Conservation (phyloP, 345 rosid genomes). For the Hibiscus tridactylites region DNA sequence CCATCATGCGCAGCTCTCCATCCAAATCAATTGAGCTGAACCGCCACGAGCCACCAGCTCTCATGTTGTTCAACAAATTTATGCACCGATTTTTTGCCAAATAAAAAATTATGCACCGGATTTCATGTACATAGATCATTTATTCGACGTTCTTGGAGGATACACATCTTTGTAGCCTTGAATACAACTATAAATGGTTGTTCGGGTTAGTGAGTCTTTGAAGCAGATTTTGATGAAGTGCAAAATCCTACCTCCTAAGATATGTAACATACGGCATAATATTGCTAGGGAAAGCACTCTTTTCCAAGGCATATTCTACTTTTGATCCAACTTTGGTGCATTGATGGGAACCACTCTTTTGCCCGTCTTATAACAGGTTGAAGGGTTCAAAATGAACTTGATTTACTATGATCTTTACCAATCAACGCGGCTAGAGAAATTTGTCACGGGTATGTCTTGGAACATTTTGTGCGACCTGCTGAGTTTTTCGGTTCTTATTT, state of each 20-base stretch:
- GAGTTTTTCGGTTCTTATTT: background rate
- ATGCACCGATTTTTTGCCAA: too few relatives aligned
- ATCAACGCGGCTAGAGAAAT: conserved; percentile 88
- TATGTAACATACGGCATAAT: background rate
- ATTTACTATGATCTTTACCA: conserved; percentile 91
- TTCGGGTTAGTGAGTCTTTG: background rate
- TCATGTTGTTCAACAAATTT: too few relatives aligned
- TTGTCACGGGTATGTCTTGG: conserved; percentile 57
- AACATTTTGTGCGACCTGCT: background rate
- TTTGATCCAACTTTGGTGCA: background rate
- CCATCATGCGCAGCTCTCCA: too few relatives aligned
- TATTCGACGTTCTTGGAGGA: background rate
- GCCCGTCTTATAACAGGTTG: conserved; percentile 39
- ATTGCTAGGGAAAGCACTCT: background rate
- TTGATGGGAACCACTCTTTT: background rate
- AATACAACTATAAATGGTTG: background rate
- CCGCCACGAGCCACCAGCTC: too few relatives aligned
- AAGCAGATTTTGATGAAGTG: background rate
- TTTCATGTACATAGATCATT: background rate
- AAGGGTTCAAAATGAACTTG: conserved; percentile 97
- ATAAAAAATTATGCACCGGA: background rate
- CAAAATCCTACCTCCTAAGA: too few relatives aligned
- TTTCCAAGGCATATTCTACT: conserved; percentile 2
- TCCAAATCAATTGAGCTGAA: too few relatives aligned
- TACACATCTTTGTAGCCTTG: background rate